Evolutionary conservation across 371 early-diverging fungal species (phyloP).

Genomic region (Haplosporangium sp.): DNA sequence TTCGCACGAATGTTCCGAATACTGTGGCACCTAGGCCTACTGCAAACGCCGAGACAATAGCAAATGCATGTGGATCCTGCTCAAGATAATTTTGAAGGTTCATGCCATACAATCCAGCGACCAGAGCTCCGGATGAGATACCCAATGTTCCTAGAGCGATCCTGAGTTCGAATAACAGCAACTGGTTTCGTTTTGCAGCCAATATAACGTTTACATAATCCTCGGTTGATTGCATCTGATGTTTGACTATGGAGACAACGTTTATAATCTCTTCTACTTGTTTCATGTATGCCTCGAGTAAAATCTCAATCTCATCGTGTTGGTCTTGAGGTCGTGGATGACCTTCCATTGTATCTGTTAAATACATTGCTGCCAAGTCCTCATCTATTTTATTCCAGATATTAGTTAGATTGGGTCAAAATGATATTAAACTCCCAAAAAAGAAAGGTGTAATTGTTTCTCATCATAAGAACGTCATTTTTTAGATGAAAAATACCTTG

Average conservation of each 20-base stretch:
- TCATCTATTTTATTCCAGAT: constrained; percentile 67
- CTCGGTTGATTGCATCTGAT: constrained; percentile 87
- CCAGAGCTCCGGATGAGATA: constrained; percentile 77
- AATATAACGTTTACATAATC: constrained; percentile 88
- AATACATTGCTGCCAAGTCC: constrained; percentile 90
- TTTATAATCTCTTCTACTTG: constrained; percentile 88
- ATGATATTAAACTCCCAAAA: no score
- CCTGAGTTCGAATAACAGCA: constrained; percentile 86
- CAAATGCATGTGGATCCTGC: constrained; percentile 75
- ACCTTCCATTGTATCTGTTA: constrained; percentile 81
- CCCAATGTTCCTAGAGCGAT: constrained; percentile 85
- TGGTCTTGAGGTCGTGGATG: constrained; percentile 65
- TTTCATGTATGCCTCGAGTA: constrained; percentile 90
- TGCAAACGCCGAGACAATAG: constrained; percentile 67
- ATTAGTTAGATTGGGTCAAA: no score
- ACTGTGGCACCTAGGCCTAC: constrained; percentile 49
- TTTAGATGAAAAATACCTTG: constrained; percentile 62
- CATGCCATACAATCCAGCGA: constrained; percentile 88
- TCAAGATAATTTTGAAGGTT: constrained; percentile 85
- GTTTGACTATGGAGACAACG: constrained; percentile 71
- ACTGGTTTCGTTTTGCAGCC: constrained; percentile 85
- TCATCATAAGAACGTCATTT: no score
- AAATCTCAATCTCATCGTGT: constrained; percentile 89
- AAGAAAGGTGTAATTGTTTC: no score
- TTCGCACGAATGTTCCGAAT: constrained; percentile 37